A percentile compares a stretch with the other conserved stretches of the same genome.
These are phyloP conservation scores for Neurospora sp. DNA, from an alignment of 495 filamentous ascomycete genomes.

Conservation along the genomic window DNA sequence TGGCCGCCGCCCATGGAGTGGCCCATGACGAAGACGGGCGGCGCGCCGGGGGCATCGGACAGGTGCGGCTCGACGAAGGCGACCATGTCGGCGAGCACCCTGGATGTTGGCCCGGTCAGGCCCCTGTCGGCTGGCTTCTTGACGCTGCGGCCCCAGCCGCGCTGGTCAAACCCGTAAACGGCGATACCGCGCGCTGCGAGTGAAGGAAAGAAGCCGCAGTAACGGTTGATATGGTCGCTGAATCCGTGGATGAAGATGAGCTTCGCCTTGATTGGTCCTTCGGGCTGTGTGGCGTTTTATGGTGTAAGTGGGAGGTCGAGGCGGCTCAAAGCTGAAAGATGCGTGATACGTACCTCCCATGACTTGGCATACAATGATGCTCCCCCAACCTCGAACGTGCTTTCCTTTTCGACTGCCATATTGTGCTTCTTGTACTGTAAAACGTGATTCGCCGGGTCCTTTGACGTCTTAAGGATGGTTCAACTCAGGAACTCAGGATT, in stretches of 20 bases:
- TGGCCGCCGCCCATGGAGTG: conserved; percentile 75
- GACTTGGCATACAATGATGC: conserved; percentile 69
- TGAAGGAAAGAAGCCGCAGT: conserved; percentile 55
- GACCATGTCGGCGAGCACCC: conserved; percentile 67
- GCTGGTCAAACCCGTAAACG: conserved; percentile 69
- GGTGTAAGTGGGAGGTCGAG: neutral
- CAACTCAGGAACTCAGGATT: neutral
- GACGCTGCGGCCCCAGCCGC: conserved; percentile 52
- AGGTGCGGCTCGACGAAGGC: conserved; percentile 48
- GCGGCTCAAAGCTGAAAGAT: neutral
- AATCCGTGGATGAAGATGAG: conserved; percentile 79
- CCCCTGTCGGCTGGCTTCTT: conserved; percentile 45
- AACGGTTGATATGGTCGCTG: conserved; percentile 73
- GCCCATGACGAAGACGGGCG: conserved; percentile 74
- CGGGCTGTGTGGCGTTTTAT: conserved; percentile 30
- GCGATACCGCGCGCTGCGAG: conserved; percentile 65
- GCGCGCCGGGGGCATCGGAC: conserved; percentile 7
- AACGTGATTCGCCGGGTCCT: neutral
- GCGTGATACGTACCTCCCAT: conserved; percentile 56
- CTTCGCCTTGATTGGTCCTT: conserved; percentile 47
- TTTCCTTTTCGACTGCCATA: conserved; percentile 40
- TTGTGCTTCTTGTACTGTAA: conserved; percentile 4
- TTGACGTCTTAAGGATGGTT: neutral
- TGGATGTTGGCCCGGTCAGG: conserved; percentile 57
- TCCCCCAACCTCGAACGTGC: conserved; percentile 46